Evolutionary conservation across 2,329 filamentous ascomycete species (phyloP), one percentile per base, ranked within the genome.

Genomic region (Pyrenochaeta sp.): DNA sequence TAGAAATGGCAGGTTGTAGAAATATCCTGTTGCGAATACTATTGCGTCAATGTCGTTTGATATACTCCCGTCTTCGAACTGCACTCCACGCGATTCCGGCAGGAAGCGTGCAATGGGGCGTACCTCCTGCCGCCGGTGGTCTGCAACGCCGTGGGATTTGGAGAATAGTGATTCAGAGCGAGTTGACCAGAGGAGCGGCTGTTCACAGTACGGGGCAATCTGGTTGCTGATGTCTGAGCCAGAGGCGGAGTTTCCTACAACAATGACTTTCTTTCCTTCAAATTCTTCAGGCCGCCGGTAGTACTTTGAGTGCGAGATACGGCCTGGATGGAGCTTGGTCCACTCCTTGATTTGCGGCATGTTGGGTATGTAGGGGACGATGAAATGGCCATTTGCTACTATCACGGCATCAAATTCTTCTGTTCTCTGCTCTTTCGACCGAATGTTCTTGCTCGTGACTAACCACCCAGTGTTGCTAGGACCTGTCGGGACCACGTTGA

Each of bases 1-100:
- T 0, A 88, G 71, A 68, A 97, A 97, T 0, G 92, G 92, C 52
- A 90, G 90, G 4, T 88, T 87, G 76, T 91, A 97, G 51, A 96
- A 85, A 67, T 96, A 98, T 0, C 94, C 94, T 0, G 94, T 97
- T 72, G 91, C 93, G 75, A 94, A 97, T 23, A 98, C 72, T 5
- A 97, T 78, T 1, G 86, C 84, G 67, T 97, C 93, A 50, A 98
- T 76, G 30, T 87, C 79, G 2, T 77, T 77, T 67, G 92, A 90
- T 9, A 88, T 69, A 0, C 80, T 80, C 2, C 89, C 89, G 65
- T 91, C 82, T 35, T 82, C 80, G 58, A 96, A 91, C 29, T 83
- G 79, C 1, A 95, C 82, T 2, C 83, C 87, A 57, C 86, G 82
- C 45, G 83, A 77, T 3, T 82, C 75, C 0, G 90, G 68, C 76